Evolutionary conservation across 345 rosid species (phyloP).

Genomic region (Gossypium sturtianum): DNA sequence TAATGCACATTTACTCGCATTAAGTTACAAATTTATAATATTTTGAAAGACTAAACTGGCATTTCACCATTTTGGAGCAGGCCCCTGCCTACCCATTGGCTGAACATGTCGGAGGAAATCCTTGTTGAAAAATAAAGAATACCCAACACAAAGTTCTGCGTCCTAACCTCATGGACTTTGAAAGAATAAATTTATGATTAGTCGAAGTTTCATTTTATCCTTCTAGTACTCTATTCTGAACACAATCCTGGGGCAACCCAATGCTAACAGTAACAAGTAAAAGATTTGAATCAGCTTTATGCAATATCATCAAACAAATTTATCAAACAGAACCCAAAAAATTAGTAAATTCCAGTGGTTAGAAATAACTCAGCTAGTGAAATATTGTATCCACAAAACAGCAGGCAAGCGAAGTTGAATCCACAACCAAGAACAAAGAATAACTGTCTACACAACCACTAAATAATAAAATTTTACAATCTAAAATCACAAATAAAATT

Average conservation of each 20-base stretch:
- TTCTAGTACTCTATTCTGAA: background rate
- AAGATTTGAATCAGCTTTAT: slow-evolving; percentile 13
- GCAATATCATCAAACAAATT: background rate
- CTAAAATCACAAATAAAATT: background rate
- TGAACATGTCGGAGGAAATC: background rate
- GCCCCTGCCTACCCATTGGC: too few species aligned
- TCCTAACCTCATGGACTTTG: background rate
- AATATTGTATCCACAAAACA: background rate
- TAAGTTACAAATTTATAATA: too few species aligned
- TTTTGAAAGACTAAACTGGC: too few species aligned
- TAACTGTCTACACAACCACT: background rate
- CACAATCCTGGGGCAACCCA: background rate
- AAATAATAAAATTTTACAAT: background rate
- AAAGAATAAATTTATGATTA: background rate
- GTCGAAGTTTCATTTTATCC: background rate
- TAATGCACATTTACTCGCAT: too few species aligned
- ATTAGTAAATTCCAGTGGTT: background rate
- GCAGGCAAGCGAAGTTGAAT: background rate
- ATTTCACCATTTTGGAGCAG: too few species aligned
- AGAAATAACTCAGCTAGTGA: background rate
- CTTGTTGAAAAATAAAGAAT: background rate
- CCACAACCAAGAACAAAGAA: background rate
- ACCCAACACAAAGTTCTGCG: too few species aligned
- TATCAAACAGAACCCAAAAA: background rate
- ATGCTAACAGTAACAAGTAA: background rate